phyloP scores from a whole-genome alignment of 1,284 basidiomycete genomes.

The Taiwanofungus camphoratus region DNA sequence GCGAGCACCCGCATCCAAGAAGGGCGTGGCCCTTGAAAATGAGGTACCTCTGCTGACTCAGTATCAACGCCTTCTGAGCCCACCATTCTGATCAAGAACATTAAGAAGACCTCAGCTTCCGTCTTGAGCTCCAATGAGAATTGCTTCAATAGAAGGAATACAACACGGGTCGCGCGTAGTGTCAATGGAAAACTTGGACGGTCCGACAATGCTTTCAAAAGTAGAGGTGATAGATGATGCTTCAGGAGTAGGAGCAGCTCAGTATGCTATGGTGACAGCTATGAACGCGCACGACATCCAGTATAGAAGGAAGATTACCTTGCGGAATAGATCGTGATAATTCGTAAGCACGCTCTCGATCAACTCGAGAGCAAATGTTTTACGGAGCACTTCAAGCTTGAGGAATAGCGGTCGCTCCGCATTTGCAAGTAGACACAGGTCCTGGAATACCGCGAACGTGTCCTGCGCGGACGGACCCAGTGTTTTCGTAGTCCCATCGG shows the following conservation, averaged over 20 bases:
- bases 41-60: slow-evolving; percentile 21
- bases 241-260: slow-evolving; percentile 83
- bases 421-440: slow-evolving; percentile 84
- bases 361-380: slow-evolving; percentile 93
- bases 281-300: no score
- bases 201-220: slow-evolving; percentile 83
- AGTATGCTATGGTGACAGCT: slow-evolving; percentile 67
- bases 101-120: slow-evolving; percentile 82
- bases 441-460: slow-evolving; percentile 85
- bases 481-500: slow-evolving; percentile 53
- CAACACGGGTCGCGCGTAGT: slow-evolving; percentile 86
- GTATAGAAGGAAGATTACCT: no score
- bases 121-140: slow-evolving; percentile 78
- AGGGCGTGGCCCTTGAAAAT: slow-evolving; percentile 43
- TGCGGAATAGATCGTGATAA: slow-evolving; percentile 83
- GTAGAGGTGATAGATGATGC: slow-evolving; percentile 85
- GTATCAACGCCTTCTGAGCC: slow-evolving; percentile 50
- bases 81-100: slow-evolving; percentile 75
- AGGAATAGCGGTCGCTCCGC: slow-evolving; percentile 81
- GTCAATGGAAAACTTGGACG: slow-evolving; percentile 83
- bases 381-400: slow-evolving; percentile 79
- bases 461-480: slow-evolving; percentile 83
- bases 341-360: slow-evolving; percentile 97
- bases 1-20: slow-evolving; percentile 87
- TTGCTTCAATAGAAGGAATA: slow-evolving; percentile 90